phyloP scores from a whole-genome alignment of 1,139 yeast genomes.

The Scheffersomyces cryptocercus region DNA sequence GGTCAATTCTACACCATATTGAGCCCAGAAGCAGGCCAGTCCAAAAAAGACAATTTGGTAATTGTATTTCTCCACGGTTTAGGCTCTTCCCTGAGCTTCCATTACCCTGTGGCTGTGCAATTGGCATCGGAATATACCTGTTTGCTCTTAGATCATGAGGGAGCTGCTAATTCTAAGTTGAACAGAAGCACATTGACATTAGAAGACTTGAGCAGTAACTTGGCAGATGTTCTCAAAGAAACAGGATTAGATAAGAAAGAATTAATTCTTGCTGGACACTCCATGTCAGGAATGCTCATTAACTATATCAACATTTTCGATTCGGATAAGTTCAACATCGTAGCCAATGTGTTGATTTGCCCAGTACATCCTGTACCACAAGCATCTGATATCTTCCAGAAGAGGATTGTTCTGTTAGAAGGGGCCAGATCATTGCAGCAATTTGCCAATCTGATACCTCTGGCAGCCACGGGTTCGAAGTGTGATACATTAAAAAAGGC shows the following conservation, averaged over 20 bases:
- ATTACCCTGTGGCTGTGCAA: conserved; percentile 16
- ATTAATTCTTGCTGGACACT: conserved; percentile 25
- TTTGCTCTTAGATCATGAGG: conserved; percentile 25
- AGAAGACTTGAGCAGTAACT: conserved; percentile 19
- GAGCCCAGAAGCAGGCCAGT: neutral
- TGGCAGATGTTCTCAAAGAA: conserved; percentile 15
- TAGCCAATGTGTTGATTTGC: conserved; percentile 19
- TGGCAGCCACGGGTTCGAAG: conserved; percentile 20
- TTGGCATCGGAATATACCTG: conserved; percentile 15
- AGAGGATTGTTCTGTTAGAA: conserved; percentile 14
- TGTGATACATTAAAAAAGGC: conserved; percentile 16
- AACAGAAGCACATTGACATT: conserved; percentile 10
- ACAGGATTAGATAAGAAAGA: conserved; percentile 8
- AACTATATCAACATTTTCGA: conserved; percentile 12
- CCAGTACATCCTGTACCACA: conserved; percentile 24
- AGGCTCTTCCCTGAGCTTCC: conserved; percentile 28
- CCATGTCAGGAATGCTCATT: conserved; percentile 31
- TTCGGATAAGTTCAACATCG: conserved; percentile 8
- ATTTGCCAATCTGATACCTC: conserved; percentile 20
- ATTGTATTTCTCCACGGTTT: conserved; percentile 24
- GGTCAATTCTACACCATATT: neutral
- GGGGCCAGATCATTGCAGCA: conserved; percentile 10
- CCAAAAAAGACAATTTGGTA: neutral
- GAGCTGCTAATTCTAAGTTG: conserved; percentile 20
- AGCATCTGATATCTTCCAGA: conserved; percentile 15